A percentile compares a stretch with the other conserved stretches of the same genome.
Evolutionary conservation across 2,329 filamentous ascomycete genomes (phyloP).

Genomic region (Phyllosticta citrichinensis): DNA sequence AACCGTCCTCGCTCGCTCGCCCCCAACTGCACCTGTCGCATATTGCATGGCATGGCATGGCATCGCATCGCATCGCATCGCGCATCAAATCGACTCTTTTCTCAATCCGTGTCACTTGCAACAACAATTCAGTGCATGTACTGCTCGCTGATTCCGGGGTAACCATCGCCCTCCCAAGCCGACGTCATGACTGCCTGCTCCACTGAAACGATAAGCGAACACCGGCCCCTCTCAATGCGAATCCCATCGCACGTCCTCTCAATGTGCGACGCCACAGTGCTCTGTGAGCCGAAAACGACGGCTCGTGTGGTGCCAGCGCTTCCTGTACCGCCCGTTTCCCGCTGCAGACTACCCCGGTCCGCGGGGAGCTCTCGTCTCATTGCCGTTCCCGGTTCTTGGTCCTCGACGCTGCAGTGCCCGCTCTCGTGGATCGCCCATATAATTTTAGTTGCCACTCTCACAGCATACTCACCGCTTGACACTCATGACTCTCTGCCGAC

Average conservation of each 20-base stretch:
- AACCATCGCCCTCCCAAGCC: slow-evolving; percentile 1
- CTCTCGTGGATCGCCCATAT: neutral
- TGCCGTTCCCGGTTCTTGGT: neutral
- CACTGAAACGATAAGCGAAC: slow-evolving; percentile 10
- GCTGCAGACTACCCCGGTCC: neutral
- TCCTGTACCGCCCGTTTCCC: neutral
- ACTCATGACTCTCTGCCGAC: neutral
- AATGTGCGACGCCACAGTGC: slow-evolving; percentile 9
- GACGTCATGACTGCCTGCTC: slow-evolving; percentile 3
- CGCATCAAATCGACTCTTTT: no score
- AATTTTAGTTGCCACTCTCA: neutral
- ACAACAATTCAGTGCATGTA: no score
- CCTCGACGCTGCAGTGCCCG: neutral
- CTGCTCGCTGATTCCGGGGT: neutral
- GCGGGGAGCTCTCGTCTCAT: neutral
- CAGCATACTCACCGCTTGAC: neutral
- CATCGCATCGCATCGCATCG: neutral
- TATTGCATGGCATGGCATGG: neutral
- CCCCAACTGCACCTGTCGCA: neutral
- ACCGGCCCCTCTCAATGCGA: slow-evolving; percentile 6
- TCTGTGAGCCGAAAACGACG: slow-evolving; percentile 9
- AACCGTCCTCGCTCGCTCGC: neutral
- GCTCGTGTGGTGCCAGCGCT: slow-evolving; percentile 10
- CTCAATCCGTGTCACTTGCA: no score
- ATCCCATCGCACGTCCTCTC: slow-evolving; percentile 9